Percentiles rank a stretch among this genome's conserved stretches.
Evolutionary conservation across 2,329 filamentous ascomycete genomes (phyloP).

Genomic region (Exophiala mesophila): DNA sequence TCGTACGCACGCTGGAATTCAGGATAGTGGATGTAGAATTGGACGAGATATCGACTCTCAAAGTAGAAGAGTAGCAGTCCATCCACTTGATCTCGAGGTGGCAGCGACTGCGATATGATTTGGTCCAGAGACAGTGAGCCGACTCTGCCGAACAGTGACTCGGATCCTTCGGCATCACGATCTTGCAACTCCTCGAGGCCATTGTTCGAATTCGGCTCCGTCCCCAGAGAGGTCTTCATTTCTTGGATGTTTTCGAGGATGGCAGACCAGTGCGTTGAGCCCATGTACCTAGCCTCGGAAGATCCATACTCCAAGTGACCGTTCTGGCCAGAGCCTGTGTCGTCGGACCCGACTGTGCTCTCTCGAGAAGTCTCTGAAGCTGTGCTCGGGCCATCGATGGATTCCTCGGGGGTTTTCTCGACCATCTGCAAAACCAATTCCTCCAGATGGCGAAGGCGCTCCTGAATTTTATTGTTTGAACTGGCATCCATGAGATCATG

Average conservation of each 20-base stretch:
- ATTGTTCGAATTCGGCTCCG: conserved; percentile 2
- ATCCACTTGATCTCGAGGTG: conserved; percentile 21
- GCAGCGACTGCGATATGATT: conserved; percentile 21
- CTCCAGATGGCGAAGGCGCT: conserved; percentile 23
- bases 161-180: conserved; percentile 11
- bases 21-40: conserved; percentile 20
- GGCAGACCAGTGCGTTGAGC: conserved; percentile 41
- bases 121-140: conserved; percentile 17
- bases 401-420: conserved; percentile 2
- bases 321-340: conserved; percentile 1
- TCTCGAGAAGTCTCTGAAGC: background rate
- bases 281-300: conserved; percentile 31
- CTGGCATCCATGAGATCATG: conserved; percentile 2
- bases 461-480: conserved; percentile 17
- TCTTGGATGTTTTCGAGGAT: conserved; percentile 34
- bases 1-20: conserved; percentile 42
- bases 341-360: background rate
- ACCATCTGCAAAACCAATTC: conserved; percentile 25
- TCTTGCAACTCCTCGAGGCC: conserved; percentile 20
- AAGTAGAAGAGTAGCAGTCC: conserved; percentile 25
- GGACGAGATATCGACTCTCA: conserved; percentile 21
- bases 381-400: background rate
- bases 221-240: conserved; percentile 19
- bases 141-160: conserved; percentile 16
- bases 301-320: conserved; percentile 14